A percentile compares a stretch with the other conserved stretches of the same genome.
These are phyloP conservation scores for Paramecium caudatum DNA, from an alignment of 73 alveolate species.

Conservation along the genomic window DNA sequence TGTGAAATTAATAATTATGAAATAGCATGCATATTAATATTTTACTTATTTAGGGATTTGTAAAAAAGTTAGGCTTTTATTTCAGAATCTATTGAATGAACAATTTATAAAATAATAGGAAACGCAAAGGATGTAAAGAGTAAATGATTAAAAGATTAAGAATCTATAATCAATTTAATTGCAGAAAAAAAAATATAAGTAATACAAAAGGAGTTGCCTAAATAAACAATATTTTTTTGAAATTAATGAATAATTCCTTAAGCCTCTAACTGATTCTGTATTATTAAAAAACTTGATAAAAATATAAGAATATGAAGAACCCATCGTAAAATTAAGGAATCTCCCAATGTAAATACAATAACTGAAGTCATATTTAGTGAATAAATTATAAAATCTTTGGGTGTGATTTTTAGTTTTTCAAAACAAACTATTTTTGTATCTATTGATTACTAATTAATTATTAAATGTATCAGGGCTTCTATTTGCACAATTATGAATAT, in stretches of 20 bases:
- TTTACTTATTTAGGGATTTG: not conserved
- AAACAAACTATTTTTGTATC: not conserved
- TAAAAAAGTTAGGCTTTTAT: not conserved
- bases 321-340: too few species aligned
- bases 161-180: not conserved
- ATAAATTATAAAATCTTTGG: not conserved
- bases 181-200: not conserved
- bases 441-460: not conserved
- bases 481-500: not conserved
- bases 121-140: not conserved
- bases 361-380: not conserved
- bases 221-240: too few species aligned
- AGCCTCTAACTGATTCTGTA: too few species aligned
- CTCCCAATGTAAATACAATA: not conserved
- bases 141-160: not conserved
- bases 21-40: not conserved
- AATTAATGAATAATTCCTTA: too few species aligned
- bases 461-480: constrained; percentile 12
- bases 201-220: not conserved
- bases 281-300: too few species aligned
- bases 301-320: too few species aligned
- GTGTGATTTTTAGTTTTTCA: constrained; percentile 3
- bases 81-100: not conserved
- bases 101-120: not conserved
- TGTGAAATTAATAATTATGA: not conserved